These are phyloP conservation scores for Trametes cubensis DNA, from an alignment of 768 basidiomycete genomes.

Conservation along the genomic window DNA sequence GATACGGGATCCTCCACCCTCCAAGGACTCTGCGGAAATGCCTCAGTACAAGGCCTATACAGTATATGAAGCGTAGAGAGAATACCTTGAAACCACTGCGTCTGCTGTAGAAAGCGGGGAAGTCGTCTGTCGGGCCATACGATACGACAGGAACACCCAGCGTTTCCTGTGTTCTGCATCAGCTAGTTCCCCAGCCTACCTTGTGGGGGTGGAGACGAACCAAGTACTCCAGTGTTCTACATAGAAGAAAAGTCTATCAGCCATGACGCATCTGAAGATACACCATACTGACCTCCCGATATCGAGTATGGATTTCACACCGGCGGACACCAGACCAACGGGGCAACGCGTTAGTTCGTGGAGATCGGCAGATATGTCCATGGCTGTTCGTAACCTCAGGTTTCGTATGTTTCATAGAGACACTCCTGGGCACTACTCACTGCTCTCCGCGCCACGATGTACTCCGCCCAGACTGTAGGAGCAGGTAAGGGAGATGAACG, in stretches of 20 bases:
- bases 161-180: constrained; percentile 67
- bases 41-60: background rate
- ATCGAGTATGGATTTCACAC: constrained; percentile 93
- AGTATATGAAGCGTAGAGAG: background rate
- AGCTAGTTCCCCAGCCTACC: background rate
- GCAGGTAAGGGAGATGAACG: background rate
- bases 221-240: constrained; percentile 78
- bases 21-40: constrained; percentile 71
- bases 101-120: constrained; percentile 93
- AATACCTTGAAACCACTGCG: constrained; percentile 77
- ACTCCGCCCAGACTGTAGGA: constrained; percentile 74
- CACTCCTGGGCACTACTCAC: constrained; percentile 40
- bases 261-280: background rate
- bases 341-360: constrained; percentile 87
- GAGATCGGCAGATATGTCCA: constrained; percentile 95
- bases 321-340: constrained; percentile 90
- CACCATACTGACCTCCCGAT: constrained; percentile 63
- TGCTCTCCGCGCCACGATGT: constrained; percentile 71
- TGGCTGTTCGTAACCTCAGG: constrained; percentile 49
- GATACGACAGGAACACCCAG: constrained; percentile 90
- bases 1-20: constrained; percentile 57
- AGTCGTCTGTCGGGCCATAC: constrained; percentile 74
- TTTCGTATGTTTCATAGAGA: background rate
- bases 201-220: constrained; percentile 40
- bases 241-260: constrained; percentile 1